Conservation (phyloP, 2,329 filamentous ascomycete species). For the Botrytis pseudocinerea region DNA sequence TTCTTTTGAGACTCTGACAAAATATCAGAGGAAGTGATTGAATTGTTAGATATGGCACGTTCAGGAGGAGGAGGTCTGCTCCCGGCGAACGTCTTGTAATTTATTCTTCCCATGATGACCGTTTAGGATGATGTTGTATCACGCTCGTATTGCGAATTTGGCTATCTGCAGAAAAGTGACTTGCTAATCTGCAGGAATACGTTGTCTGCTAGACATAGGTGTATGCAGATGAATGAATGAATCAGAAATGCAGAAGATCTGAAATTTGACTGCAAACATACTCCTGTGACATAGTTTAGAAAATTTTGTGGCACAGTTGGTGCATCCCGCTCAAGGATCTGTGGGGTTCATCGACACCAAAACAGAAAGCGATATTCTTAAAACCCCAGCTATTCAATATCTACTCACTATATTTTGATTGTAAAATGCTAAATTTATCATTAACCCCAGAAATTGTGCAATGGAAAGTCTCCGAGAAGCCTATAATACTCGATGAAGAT, state of each 20-base stretch:
- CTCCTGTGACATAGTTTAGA: neutral
- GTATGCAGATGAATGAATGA: neutral
- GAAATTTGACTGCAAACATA: too few relatives aligned
- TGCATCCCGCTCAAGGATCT: neutral
- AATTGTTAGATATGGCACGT: neutral
- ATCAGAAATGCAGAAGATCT: slow-evolving; percentile 1
- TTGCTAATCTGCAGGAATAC: slow-evolving; percentile 4
- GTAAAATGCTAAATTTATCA: neutral
- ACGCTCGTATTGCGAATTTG: neutral
- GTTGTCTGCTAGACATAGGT: neutral
- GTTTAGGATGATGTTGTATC: slow-evolving; percentile 4
- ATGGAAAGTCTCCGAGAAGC: neutral
- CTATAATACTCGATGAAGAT: neutral
- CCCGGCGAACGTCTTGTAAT: slow-evolving; percentile 10
- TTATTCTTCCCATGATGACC: neutral
- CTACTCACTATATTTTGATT: neutral
- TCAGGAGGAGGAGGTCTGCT: neutral
- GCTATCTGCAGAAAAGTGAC: slow-evolving; percentile 3
- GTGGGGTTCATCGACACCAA: neutral
- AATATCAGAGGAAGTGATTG: neutral
- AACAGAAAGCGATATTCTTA: neutral
- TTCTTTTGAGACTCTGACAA: neutral
- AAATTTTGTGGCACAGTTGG: neutral
- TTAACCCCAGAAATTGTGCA: neutral
- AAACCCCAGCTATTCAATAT: neutral